Base-by-base conservation (phyloP, 352 stramenopile genomes). In the Phytophthora pisi region DNA sequence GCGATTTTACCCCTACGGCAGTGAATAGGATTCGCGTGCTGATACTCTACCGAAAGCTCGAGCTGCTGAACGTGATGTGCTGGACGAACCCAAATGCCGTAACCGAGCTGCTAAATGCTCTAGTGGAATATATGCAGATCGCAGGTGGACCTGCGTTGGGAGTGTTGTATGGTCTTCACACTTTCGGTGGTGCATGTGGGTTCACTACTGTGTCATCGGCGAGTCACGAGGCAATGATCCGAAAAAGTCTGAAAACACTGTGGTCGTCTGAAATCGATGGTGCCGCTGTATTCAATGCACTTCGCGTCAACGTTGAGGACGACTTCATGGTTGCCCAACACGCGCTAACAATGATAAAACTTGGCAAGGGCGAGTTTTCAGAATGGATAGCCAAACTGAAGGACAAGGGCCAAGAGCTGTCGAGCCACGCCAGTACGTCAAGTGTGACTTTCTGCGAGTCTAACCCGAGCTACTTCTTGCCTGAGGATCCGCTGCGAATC, bases 371-470 rank as follows among this genome's bases (percentile, higher is more conserved):
- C 4, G 51, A 63, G n/a, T 47, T 77, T 16, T 66, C 70, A 16
- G 28, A 67, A 4, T 87, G 78, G 78, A 74, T 67, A 5, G 42
- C 45, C 30, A 84, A 75, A 38, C 58, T 87, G 8, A 65, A 70
- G 28, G 30, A 53, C 16, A 67, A 74, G 23, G 67, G 59, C 15
- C 45, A 61, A 24, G 28, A 72, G 18, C 20, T 76, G 20, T 50
- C 64, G 10, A 61, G 65, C 13, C 58, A 79, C 15, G 26, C 51
- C 0, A 68, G 51, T 16, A 73, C 70, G 28, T 70, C 75, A 43
- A 54, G 61, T 9, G 67, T 88, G 38, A 68, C 63, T 31, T 90
- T 90, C 55, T 87, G 79, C 26, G 65, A 86, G 16, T 84, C 70
- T 5, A 90, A 81, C 34, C 70, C 78, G 10, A 54, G 45, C 4